Percentiles rank a stretch among this genome's conserved stretches.
These are phyloP conservation scores for Mycosarcoma mackinlayi DNA, from an alignment of 1,284 basidiomycete species.

Conservation along the genomic window DNA sequence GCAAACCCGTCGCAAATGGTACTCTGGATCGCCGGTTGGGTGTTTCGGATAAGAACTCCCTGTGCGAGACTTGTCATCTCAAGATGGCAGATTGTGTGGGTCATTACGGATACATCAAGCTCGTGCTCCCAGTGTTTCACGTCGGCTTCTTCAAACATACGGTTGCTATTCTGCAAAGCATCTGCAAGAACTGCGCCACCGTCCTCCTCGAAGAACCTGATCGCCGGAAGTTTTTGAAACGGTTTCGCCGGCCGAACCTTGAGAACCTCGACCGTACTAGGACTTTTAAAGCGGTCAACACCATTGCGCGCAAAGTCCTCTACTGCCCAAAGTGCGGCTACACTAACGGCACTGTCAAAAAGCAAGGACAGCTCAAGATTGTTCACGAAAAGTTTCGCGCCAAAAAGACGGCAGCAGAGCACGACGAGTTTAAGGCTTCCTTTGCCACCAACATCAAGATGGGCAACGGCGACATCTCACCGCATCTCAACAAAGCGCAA, in stretches of 20 bases:
- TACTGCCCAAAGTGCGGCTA: conserved; percentile 93
- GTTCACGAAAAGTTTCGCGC: conserved; percentile 97
- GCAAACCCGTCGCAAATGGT: conserved; percentile 62
- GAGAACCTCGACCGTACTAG: conserved; percentile 92
- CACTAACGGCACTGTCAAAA: conserved; percentile 96
- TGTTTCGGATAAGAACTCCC: conserved; percentile 90
- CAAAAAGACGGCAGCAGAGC: conserved; percentile 90
- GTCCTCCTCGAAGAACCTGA: conserved; percentile 91
- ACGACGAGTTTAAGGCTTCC: conserved; percentile 86
- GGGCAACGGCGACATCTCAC: conserved; percentile 84
- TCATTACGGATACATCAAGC: conserved; percentile 80
- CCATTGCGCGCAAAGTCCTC: conserved; percentile 86
- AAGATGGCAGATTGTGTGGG: conserved; percentile 95
- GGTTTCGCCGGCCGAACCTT: conserved; percentile 87
- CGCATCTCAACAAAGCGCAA: conserved; percentile 88
- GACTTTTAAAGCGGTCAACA: conserved; percentile 88
- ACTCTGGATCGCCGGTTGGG: conserved; percentile 72
- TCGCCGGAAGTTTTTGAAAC: conserved; percentile 83
- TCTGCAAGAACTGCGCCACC: conserved; percentile 83
- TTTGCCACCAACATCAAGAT: conserved; percentile 82
- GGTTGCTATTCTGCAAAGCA: conserved; percentile 88
- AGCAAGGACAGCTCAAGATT: conserved; percentile 92
- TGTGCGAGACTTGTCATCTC: conserved; percentile 94
- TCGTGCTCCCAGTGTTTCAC: conserved; percentile 93
- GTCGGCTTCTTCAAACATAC: conserved; percentile 98